These are phyloP conservation scores for Euptelea pleiosperma DNA, from an alignment of 164 flowering plant species.

Conservation along the genomic window DNA sequence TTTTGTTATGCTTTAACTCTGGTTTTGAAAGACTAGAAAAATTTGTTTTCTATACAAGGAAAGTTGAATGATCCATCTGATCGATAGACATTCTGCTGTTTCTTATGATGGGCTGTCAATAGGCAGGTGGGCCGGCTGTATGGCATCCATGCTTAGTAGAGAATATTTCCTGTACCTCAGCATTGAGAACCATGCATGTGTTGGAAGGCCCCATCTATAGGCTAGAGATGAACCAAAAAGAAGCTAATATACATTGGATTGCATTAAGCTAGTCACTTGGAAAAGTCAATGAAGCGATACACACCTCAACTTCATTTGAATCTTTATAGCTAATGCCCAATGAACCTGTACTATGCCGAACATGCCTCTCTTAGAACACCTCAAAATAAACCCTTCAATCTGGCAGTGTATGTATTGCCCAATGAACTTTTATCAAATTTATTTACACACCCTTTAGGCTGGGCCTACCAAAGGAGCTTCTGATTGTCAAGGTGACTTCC, in stretches of 20 bases:
- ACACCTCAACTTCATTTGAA: background rate
- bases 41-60: no score
- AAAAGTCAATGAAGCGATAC: no score
- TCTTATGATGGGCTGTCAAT: no score
- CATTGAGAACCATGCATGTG: no score
- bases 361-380: background rate
- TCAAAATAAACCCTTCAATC: background rate
- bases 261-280: background rate
- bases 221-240: no score
- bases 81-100: no score
- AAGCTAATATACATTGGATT: slow-evolving; percentile 3
- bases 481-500: background rate
- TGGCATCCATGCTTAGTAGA: no score
- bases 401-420: background rate
- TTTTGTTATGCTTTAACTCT: no score
- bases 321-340: background rate
- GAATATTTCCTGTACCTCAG: no score
- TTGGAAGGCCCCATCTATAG: background rate
- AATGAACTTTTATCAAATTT: background rate
- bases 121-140: no score
- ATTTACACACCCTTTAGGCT: background rate
- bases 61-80: no score
- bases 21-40: no score
- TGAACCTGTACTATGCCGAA: background rate
- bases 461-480: background rate